Percentiles rank a stretch among this genome's conserved stretches.
Evolutionary conservation across 2,329 filamentous ascomycete species (phyloP).

Genomic region (Teratosphaeria viscida): DNA sequence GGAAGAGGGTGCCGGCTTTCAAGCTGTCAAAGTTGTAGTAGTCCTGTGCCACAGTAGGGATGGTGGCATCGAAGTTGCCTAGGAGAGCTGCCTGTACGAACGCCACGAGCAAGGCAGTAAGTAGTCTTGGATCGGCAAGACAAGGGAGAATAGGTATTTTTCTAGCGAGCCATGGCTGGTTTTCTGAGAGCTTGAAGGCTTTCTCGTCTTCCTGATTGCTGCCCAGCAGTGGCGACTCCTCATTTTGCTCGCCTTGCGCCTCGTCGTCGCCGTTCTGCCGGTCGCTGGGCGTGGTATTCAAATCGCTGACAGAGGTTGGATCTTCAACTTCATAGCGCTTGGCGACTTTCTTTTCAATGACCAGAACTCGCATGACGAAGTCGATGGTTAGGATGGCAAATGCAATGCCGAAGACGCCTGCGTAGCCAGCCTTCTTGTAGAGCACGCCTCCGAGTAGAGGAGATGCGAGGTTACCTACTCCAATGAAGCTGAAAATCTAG

Average conservation of each 20-base stretch:
- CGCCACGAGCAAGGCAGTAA: slow-evolving; percentile 30
- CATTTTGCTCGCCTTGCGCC: slow-evolving; percentile 14
- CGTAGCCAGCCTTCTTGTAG: slow-evolving; percentile 48
- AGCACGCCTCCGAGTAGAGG: slow-evolving; percentile 51
- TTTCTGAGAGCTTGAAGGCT: slow-evolving; percentile 34
- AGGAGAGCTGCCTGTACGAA: slow-evolving; percentile 36
- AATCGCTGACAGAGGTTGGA: slow-evolving; percentile 12
- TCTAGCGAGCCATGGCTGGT: slow-evolving; percentile 31
- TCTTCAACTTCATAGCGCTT: slow-evolving; percentile 30
- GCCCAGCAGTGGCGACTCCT: slow-evolving; percentile 32
- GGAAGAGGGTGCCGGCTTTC: slow-evolving; percentile 35
- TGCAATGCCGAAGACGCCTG: slow-evolving; percentile 48
- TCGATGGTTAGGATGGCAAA: slow-evolving; percentile 47
- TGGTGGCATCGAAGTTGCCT: slow-evolving; percentile 38
- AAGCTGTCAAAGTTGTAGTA: slow-evolving; percentile 37
- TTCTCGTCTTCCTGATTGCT: slow-evolving; percentile 23
- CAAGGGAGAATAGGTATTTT: slow-evolving; percentile 40
- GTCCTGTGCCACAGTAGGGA: slow-evolving; percentile 35
- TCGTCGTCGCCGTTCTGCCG: slow-evolving; percentile 8
- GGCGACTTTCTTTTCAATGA: slow-evolving; percentile 55
- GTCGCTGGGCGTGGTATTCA: slow-evolving; percentile 8
- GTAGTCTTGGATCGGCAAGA: slow-evolving; percentile 30
- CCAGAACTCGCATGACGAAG: slow-evolving; percentile 47
- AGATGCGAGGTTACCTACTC: slow-evolving; percentile 45
- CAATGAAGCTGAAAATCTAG: slow-evolving; percentile 49